A percentile compares a stretch with the other conserved stretches of the same genome.
Conservation (phyloP, 2,329 filamentous ascomycete genomes). For the Diaporthe sp. region DNA sequence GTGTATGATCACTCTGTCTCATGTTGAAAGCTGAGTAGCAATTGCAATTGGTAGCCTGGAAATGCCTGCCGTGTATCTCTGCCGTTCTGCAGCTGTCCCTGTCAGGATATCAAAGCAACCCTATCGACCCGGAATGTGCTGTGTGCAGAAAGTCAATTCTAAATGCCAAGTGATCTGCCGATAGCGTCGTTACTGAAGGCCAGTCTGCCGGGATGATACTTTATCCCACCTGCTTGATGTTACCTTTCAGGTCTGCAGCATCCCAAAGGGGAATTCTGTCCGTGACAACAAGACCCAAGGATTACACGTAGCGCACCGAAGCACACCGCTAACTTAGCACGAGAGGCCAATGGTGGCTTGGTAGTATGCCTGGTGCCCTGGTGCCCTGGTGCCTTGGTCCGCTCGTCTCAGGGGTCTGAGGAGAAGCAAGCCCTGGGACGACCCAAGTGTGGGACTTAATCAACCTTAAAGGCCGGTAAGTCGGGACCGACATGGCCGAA, state of each 20-base stretch:
- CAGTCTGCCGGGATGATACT: background rate
- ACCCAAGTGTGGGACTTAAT: background rate
- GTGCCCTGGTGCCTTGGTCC: background rate
- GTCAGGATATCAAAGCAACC: too few species aligned
- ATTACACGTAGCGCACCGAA: slow-evolving; percentile 3
- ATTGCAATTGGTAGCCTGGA: background rate
- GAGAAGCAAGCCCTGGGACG: slow-evolving; percentile 9
- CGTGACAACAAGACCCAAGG: background rate
- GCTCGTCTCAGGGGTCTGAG: slow-evolving; percentile 4
- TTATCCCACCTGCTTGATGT: background rate
- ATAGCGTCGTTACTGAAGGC: background rate
- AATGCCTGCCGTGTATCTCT: background rate
- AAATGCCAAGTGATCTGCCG: slow-evolving; percentile 17
- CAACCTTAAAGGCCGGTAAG: slow-evolving; percentile 13
- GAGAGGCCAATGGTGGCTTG: slow-evolving; percentile 2
- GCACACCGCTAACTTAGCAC: background rate
- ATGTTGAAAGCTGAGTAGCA: background rate
- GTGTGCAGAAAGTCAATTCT: background rate
- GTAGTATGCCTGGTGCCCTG: background rate
- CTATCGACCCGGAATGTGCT: too few species aligned
- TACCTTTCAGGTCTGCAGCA: background rate
- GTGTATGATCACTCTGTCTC: slow-evolving; percentile 6
- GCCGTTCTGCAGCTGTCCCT: background rate
- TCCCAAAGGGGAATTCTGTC: slow-evolving; percentile 4
- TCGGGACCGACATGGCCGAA: slow-evolving; percentile 1